These are phyloP conservation scores for Pythium pyrilobum DNA, from an alignment of 352 stramenopile species.

Conservation along the genomic window DNA sequence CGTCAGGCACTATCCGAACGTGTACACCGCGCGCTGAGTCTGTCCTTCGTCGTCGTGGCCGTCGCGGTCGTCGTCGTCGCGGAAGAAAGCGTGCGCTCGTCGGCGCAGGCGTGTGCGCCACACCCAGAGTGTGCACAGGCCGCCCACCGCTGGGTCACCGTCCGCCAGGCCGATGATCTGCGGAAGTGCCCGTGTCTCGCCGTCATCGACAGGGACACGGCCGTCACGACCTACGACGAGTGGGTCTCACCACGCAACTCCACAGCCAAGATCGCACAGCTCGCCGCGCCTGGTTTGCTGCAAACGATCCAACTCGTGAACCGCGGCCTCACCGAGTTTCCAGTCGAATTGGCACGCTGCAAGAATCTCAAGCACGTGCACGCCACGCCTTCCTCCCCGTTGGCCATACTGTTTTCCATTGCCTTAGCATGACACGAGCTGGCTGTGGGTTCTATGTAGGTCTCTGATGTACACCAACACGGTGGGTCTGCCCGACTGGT, in stretches of 20 bases:
- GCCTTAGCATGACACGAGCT: too few relatives aligned
- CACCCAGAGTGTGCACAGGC: conserved; percentile 13
- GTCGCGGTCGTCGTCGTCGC: neutral
- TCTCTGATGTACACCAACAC: conserved; percentile 2
- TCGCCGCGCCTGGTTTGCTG: conserved; percentile 25
- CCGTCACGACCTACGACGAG: conserved; percentile 13
- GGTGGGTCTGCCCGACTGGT: neutral
- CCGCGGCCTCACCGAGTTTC: conserved; percentile 16
- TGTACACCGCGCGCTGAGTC: neutral
- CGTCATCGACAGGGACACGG: conserved; percentile 21
- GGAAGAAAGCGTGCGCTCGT: conserved; percentile 1
- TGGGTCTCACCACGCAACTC: conserved; percentile 19
- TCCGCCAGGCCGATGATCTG: neutral
- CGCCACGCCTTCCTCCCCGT: too few relatives aligned
- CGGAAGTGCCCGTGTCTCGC: conserved; percentile 28
- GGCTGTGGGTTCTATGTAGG: too few relatives aligned
- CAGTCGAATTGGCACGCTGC: conserved; percentile 20
- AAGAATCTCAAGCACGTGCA: conserved; percentile 32
- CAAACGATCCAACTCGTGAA: conserved; percentile 34
- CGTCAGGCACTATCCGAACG: neutral
- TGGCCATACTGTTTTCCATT: too few relatives aligned
- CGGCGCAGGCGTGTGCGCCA: neutral
- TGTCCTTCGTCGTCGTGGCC: neutral
- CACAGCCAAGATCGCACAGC: conserved; percentile 15
- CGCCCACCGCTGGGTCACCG: conserved; percentile 1